These are phyloP conservation scores for Gloeopeniophorella convolvens DNA, from an alignment of 768 basidiomycete genomes.

Conservation along the genomic window DNA sequence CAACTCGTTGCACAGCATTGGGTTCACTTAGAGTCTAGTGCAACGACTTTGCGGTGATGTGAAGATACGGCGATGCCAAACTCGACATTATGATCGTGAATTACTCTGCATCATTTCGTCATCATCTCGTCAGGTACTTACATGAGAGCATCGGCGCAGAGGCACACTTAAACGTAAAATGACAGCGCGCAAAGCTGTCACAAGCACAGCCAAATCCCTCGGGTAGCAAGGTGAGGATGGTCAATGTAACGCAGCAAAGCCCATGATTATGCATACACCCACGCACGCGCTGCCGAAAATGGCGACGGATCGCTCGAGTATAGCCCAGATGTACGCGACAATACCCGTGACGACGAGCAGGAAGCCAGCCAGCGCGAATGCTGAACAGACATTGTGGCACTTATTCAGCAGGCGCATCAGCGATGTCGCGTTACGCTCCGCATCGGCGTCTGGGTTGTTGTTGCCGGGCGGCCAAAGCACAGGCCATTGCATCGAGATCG, in stretches of 20 bases:
- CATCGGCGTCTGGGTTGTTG: conserved; percentile 1
- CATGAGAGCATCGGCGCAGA: too few species aligned
- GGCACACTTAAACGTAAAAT: not conserved
- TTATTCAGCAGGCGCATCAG: conserved; percentile 13
- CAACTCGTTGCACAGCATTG: too few species aligned
- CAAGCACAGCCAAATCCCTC: too few species aligned
- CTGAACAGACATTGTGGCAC: conserved; percentile 11
- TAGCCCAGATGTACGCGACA: conserved; percentile 10
- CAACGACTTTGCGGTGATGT: too few species aligned
- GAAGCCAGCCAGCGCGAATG: conserved; percentile 15
- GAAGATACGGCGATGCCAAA: too few species aligned
- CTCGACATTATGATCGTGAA: too few species aligned
- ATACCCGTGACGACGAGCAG: conserved; percentile 12
- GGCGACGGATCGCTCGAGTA: conserved; percentile 9
- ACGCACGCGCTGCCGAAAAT: conserved; percentile 18
- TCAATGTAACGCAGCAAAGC: conserved; percentile 10
- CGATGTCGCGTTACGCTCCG: conserved; percentile 6
- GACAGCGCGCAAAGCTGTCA: not conserved
- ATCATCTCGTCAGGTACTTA: too few species aligned
- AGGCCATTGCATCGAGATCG: not conserved
- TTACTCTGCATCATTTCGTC: too few species aligned
- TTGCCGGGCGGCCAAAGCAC: not conserved
- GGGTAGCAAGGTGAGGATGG: too few species aligned
- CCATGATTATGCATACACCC: conserved; percentile 5
- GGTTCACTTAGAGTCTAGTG: too few species aligned